These are phyloP conservation scores for Chalaropsis ovoidea DNA, from an alignment of 2,329 filamentous ascomycete genomes.

Conservation along the genomic window DNA sequence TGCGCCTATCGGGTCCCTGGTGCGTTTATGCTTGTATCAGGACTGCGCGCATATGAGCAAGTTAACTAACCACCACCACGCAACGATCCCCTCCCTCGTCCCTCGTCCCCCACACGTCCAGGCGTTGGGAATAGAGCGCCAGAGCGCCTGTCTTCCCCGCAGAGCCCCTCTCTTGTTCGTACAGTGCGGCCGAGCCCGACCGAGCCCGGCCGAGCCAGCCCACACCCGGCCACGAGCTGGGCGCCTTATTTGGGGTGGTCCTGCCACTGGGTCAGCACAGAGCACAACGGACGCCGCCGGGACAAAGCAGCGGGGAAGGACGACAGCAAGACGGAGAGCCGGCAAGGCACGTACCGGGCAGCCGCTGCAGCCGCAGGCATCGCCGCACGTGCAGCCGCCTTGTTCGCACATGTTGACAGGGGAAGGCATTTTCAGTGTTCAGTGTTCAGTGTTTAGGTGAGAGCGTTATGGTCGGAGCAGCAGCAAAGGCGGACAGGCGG, in stretches of 20 bases:
- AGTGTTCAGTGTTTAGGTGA: too few species aligned
- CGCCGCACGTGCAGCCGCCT: slow-evolving; percentile 37
- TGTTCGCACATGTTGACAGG: slow-evolving; percentile 36
- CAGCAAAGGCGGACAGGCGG: background rate
- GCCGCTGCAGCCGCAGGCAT: slow-evolving; percentile 36
- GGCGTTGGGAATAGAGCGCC: too few species aligned
- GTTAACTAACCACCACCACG: background rate
- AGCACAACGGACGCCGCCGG: background rate
- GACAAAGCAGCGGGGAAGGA: background rate
- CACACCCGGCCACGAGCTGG: background rate
- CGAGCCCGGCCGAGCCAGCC: background rate
- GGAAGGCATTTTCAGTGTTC: slow-evolving; percentile 36
- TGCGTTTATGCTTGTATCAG: slow-evolving; percentile 2
- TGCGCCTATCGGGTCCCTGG: background rate
- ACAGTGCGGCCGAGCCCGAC: background rate
- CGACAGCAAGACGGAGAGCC: background rate
- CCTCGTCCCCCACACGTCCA: background rate
- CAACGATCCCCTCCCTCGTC: too few species aligned
- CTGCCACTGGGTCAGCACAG: background rate
- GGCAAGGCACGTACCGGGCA: slow-evolving; percentile 35
- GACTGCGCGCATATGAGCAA: slow-evolving; percentile 20
- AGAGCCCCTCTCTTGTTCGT: too few species aligned
- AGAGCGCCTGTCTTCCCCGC: too few species aligned
- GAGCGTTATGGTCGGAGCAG: too few species aligned
- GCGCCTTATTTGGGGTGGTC: slow-evolving; percentile 9